Conservation (phyloP, 352 stramenopile genomes). For the Pythium sp. region DNA sequence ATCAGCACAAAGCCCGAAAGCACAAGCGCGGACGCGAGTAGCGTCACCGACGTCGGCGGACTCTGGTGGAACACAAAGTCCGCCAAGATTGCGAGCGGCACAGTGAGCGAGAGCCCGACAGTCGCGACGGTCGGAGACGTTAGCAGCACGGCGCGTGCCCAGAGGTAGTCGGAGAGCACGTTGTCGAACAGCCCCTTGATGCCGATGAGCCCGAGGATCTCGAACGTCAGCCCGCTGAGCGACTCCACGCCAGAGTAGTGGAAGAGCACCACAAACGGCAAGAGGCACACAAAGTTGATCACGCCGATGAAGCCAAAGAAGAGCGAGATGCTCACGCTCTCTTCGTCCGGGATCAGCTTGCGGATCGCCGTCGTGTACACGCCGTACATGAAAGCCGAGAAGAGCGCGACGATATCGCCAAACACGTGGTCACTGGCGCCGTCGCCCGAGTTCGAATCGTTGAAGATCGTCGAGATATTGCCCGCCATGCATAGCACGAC, state of each 20-base stretch:
- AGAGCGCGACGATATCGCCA: conserved; percentile 66
- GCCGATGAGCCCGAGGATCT: conserved; percentile 85
- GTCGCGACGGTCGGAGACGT: conserved; percentile 96
- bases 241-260: conserved; percentile 72
- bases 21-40: conserved; percentile 67
- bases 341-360: conserved; percentile 73
- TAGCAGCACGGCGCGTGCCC: conserved; percentile 92
- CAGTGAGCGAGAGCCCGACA: conserved; percentile 95
- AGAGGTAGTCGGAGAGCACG: conserved; percentile 95
- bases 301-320: conserved; percentile 96
- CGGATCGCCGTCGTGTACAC: conserved; percentile 92
- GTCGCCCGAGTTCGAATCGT: conserved; percentile 53
- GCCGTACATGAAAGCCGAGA: conserved; percentile 90
- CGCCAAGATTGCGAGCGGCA: conserved; percentile 93
- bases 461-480: conserved; percentile 86
- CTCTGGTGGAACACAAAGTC: conserved; percentile 79
- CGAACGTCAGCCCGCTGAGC: conserved; percentile 52
- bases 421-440: conserved; percentile 36
- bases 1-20: conserved; percentile 74
- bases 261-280: conserved; percentile 58
- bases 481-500: conserved; percentile 88
- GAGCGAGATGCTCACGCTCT: conserved; percentile 89
- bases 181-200: conserved; percentile 94
- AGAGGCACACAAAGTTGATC: conserved; percentile 81
- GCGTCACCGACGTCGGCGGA: conserved; percentile 42